Percentiles rank a stretch among this genome's conserved stretches.
These are phyloP conservation scores for Manihot esculenta DNA, from an alignment of 441 rosid species.

Conservation along the genomic window DNA sequence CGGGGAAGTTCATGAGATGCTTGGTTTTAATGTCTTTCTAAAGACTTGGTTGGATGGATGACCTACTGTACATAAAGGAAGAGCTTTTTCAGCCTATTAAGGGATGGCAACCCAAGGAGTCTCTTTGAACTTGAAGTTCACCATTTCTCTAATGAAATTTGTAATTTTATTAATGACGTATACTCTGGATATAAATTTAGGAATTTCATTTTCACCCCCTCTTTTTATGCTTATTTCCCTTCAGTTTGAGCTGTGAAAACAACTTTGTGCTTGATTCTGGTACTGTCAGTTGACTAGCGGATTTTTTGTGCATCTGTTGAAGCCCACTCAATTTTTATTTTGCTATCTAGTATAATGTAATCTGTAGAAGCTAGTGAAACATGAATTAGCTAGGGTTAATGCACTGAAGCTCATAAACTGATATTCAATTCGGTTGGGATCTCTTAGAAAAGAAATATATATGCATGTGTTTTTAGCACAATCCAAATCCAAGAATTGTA, in stretches of 20 bases:
- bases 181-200: conserved; percentile 14
- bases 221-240: not conserved
- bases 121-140: conserved; percentile 26
- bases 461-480: too few relatives aligned
- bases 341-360: too few relatives aligned
- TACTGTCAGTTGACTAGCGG: not conserved
- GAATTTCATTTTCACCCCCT: not conserved
- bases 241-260: not conserved
- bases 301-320: not conserved
- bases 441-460: too few relatives aligned
- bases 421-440: too few relatives aligned
- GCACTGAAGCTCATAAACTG: too few relatives aligned
- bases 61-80: conserved; percentile 67
- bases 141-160: conserved; percentile 30
- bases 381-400: too few relatives aligned
- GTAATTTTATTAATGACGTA: conserved; percentile 22
- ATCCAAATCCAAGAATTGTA: too few relatives aligned
- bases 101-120: conserved; percentile 33
- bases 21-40: conserved; percentile 17
- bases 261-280: not conserved
- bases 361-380: too few relatives aligned
- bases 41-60: conserved; percentile 37
- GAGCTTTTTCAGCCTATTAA: conserved; percentile 36
- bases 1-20: too few relatives aligned
- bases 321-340: not conserved